Conservation (phyloP, 1,139 yeast genomes). For the Sugiyamaella sp. region DNA sequence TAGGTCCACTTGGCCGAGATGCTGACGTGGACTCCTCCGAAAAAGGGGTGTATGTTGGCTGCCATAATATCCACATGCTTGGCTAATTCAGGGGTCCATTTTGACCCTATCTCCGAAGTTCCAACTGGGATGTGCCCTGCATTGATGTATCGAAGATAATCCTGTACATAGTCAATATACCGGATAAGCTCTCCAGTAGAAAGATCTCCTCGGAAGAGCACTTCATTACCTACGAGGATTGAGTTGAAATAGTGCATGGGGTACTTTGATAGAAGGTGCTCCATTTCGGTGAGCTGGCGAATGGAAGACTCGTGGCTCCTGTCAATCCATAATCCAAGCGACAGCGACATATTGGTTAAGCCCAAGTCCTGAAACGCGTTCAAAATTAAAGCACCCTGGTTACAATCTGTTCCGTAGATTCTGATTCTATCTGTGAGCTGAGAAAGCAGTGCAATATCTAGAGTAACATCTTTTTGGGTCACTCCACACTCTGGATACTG, state of each 20-base stretch:
- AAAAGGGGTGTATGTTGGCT: conserved; percentile 69
- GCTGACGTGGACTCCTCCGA: conserved; percentile 58
- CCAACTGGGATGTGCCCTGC: conserved; percentile 52
- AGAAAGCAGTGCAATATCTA: conserved; percentile 60
- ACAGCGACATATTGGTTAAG: conserved; percentile 55
- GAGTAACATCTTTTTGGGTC: conserved; percentile 51
- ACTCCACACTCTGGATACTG: conserved; percentile 51
- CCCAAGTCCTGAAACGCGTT: conserved; percentile 55
- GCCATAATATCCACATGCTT: conserved; percentile 59
- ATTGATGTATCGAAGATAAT: conserved; percentile 41
- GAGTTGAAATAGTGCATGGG: conserved; percentile 55
- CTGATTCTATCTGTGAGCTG: conserved; percentile 60
- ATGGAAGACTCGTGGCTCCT: conserved; percentile 50
- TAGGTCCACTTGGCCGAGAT: conserved; percentile 57
- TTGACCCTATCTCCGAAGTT: conserved; percentile 58
- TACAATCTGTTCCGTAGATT: conserved; percentile 66
- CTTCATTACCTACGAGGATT: conserved; percentile 66
- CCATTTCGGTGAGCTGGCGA: conserved; percentile 46
- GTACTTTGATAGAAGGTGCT: conserved; percentile 46
- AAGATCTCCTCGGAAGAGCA: conserved; percentile 57
- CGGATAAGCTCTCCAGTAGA: conserved; percentile 45
- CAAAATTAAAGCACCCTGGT: conserved; percentile 56
- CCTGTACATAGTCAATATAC: conserved; percentile 51
- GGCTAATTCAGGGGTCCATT: conserved; percentile 40
- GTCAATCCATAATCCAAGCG: conserved; percentile 70